phyloP scores from a whole-genome alignment of 1,139 yeast genomes.

The Saccharomyces hybrid region DNA sequence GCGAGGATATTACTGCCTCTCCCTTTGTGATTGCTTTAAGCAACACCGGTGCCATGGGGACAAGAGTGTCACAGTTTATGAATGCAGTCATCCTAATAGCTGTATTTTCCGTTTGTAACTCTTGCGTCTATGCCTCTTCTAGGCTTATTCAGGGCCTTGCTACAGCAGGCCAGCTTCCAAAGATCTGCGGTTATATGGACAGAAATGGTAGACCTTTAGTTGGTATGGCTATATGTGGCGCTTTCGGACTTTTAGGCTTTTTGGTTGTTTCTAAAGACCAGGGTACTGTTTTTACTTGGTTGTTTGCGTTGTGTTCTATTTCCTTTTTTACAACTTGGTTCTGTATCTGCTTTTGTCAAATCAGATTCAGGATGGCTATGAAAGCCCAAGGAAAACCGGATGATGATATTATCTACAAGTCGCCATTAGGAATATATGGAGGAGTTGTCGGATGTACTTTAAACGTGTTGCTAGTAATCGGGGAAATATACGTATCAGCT shows the following conservation, averaged over 20 bases:
- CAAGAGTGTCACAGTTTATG: constrained; percentile 38
- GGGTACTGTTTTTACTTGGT: constrained; percentile 60
- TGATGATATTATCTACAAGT: constrained; percentile 48
- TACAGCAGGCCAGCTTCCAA: constrained; percentile 74
- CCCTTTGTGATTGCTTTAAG: constrained; percentile 66
- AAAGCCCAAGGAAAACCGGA: constrained; percentile 55
- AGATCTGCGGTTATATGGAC: constrained; percentile 52
- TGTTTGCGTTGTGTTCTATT: constrained; percentile 79
- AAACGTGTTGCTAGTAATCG: constrained; percentile 42
- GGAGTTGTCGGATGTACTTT: constrained; percentile 40
- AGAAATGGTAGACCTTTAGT: constrained; percentile 59
- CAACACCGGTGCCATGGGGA: constrained; percentile 52
- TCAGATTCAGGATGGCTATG: constrained; percentile 74
- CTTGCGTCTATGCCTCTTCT: constrained; percentile 70
- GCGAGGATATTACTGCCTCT: constrained; percentile 35
- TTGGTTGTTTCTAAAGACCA: constrained; percentile 54
- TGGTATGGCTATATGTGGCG: constrained; percentile 56
- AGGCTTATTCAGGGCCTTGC: constrained; percentile 79
- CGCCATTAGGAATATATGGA: constrained; percentile 46
- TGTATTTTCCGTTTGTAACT: constrained; percentile 65
- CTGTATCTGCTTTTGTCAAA: constrained; percentile 68
- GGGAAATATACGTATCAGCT: constrained; percentile 61
- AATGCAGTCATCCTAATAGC: constrained; percentile 67
- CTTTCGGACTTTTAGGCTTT: constrained; percentile 78
- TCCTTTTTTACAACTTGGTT: constrained; percentile 76